These are phyloP conservation scores for Cyberlindnera bimundalis DNA, from an alignment of 805 yeast species.

Conservation along the genomic window DNA sequence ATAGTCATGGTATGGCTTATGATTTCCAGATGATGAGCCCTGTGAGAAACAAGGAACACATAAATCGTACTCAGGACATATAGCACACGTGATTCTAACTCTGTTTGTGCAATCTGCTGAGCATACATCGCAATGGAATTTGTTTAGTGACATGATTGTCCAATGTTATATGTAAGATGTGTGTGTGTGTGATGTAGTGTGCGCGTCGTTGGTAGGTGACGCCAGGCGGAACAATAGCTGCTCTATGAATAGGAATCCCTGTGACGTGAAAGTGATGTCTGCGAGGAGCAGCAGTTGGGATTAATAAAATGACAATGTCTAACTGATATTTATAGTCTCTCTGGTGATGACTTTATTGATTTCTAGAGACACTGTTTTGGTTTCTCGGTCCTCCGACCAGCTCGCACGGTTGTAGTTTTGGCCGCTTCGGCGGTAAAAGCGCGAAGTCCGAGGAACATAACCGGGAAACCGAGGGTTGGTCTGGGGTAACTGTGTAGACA, in stretches of 20 bases:
- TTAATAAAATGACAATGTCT: no score
- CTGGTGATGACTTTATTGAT: not conserved
- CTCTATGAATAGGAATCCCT: not conserved
- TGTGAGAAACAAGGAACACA: constrained; percentile 96
- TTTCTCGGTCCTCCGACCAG: not conserved
- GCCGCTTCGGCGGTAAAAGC: no score
- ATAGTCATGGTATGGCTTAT: constrained; percentile 93
- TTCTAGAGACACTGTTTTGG: not conserved
- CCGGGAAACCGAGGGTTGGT: no score
- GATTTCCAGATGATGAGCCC: constrained; percentile 77
- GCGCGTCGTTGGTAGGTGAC: not conserved
- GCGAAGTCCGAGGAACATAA: no score
- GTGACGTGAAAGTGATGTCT: not conserved
- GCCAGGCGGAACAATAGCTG: not conserved
- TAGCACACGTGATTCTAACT: constrained; percentile 88
- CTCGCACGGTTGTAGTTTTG: no score
- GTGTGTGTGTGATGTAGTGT: not conserved
- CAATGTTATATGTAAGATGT: not conserved
- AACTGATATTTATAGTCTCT: not conserved
- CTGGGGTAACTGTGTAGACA: no score
- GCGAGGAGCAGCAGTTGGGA: not conserved
- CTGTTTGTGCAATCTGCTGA: constrained; percentile 94
- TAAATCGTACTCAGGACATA: constrained; percentile 89
- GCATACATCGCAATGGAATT: constrained; percentile 92
- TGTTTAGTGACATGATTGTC: constrained; percentile 35